These are phyloP conservation scores for Corymbia maculata DNA, from an alignment of 345 rosid genomes.

Conservation along the genomic window DNA sequence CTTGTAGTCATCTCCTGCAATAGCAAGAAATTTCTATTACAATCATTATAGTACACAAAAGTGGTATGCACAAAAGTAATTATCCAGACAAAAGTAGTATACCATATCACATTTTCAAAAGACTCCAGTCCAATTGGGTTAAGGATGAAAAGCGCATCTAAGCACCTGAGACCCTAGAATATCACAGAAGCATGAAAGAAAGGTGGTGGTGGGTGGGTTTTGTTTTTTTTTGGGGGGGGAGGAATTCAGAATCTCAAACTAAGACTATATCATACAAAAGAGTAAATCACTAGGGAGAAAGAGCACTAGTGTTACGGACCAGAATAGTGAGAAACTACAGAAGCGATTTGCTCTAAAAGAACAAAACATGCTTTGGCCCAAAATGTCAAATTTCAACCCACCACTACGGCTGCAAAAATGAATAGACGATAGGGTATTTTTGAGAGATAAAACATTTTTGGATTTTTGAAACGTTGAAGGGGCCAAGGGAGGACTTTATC, in stretches of 20 bases:
- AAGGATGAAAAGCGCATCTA: not conserved
- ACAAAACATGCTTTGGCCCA: not conserved
- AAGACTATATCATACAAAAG: not conserved
- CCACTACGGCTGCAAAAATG: not conserved
- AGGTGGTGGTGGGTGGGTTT: not conserved
- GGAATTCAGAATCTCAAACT: not conserved
- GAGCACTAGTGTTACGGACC: not conserved
- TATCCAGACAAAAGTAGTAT: not conserved
- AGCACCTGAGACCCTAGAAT: not conserved
- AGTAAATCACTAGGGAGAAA: not conserved
- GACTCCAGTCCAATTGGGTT: not conserved
- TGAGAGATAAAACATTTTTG: not conserved
- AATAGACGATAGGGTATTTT: not conserved
- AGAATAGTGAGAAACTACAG: not conserved
- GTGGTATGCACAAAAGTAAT: not conserved
- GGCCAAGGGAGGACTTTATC: not conserved
- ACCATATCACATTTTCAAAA: not conserved
- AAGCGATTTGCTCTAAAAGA: not conserved
- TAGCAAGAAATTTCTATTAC: not conserved
- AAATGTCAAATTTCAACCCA: not conserved
- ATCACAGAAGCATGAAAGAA: not conserved
- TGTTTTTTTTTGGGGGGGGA: not conserved
- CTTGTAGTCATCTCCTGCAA: constrained; percentile 93
- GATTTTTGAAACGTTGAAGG: not conserved
- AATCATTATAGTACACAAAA: not conserved